These are phyloP conservation scores for Cytospora piceicola DNA, from an alignment of 2,329 filamentous ascomycete genomes.

Conservation along the genomic window DNA sequence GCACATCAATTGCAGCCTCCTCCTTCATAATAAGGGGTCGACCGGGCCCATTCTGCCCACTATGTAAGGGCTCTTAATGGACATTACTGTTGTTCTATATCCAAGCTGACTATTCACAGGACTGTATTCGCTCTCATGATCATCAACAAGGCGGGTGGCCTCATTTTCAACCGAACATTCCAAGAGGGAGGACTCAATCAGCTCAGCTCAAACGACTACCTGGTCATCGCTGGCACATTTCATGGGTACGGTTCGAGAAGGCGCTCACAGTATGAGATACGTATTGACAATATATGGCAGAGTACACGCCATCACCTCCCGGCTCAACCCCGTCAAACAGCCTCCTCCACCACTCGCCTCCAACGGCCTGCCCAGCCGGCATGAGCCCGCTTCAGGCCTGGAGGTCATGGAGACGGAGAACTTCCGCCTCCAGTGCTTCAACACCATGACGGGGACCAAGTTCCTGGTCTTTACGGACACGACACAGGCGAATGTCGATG, in stretches of 20 bases:
- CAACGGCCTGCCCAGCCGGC: conserved; percentile 49
- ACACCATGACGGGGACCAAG: conserved; percentile 90
- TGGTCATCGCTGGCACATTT: conserved; percentile 95
- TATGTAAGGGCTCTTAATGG: conserved; percentile 14
- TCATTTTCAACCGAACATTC: conserved; percentile 96
- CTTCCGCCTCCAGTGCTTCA: conserved; percentile 95
- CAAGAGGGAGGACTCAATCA: conserved; percentile 82
- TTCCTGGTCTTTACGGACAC: conserved; percentile 94
- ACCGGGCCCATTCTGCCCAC: conserved; percentile 15
- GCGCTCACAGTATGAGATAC: conserved; percentile 31
- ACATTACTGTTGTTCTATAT: not conserved
- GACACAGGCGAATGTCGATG: conserved; percentile 84
- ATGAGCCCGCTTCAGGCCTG: conserved; percentile 73
- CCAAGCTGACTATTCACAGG: conserved; percentile 54
- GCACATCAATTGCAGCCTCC: conserved; percentile 11
- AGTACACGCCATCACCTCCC: conserved; percentile 70
- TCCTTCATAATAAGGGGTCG: conserved; percentile 9
- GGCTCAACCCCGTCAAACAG: conserved; percentile 60
- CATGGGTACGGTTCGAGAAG: conserved; percentile 70
- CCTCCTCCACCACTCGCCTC: conserved; percentile 42
- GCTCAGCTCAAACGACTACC: conserved; percentile 92
- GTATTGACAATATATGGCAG: conserved; percentile 41
- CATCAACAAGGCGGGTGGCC: conserved; percentile 97
- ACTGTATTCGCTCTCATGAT: conserved; percentile 93
- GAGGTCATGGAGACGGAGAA: conserved; percentile 93